Conservation (phyloP, 2,329 filamentous ascomycete genomes). For the Ascochyta clinopodiicola region DNA sequence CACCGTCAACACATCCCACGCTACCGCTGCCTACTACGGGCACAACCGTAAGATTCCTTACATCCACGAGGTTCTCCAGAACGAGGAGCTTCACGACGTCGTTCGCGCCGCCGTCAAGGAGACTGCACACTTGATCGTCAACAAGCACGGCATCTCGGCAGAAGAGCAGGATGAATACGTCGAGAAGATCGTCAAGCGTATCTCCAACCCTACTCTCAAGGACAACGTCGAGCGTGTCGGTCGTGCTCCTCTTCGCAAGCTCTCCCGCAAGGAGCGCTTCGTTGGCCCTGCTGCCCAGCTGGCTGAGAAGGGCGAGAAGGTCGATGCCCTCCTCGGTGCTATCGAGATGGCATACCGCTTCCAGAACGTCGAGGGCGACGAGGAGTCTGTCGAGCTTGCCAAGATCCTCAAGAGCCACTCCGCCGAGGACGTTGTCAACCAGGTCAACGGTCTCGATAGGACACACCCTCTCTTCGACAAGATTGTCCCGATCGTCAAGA, state of each 20-base stretch:
- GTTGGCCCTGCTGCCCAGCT: slow-evolving; percentile 90
- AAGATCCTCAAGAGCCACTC: slow-evolving; percentile 79
- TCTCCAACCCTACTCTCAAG: slow-evolving; percentile 91
- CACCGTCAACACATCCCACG: slow-evolving; percentile 98
- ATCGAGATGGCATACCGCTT: slow-evolving; percentile 94
- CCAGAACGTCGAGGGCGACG: slow-evolving; percentile 91
- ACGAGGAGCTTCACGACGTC: slow-evolving; percentile 78
- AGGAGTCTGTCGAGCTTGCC: slow-evolving; percentile 85
- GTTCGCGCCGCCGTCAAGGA: slow-evolving; percentile 83
- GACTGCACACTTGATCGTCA: slow-evolving; percentile 83
- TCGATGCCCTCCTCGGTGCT: slow-evolving; percentile 76
- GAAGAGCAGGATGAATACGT: slow-evolving; percentile 86
- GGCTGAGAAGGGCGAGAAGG: slow-evolving; percentile 77
- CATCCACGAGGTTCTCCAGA: slow-evolving; percentile 86
- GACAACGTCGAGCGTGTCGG: slow-evolving; percentile 95
- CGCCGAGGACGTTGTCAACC: slow-evolving; percentile 75
- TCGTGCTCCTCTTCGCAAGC: slow-evolving; percentile 90
- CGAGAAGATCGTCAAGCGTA: slow-evolving; percentile 88
- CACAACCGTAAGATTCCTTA: slow-evolving; percentile 85
- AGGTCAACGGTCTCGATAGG: slow-evolving; percentile 81
- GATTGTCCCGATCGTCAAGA: slow-evolving; percentile 79
- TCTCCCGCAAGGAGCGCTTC: slow-evolving; percentile 94
- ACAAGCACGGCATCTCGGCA: slow-evolving; percentile 80
- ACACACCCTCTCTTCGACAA: slow-evolving; percentile 78
- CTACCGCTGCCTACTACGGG: slow-evolving; percentile 94